These are phyloP conservation scores for Rhodotorula babjevae DNA, from an alignment of 768 basidiomycete genomes.

Conservation along the genomic window DNA sequence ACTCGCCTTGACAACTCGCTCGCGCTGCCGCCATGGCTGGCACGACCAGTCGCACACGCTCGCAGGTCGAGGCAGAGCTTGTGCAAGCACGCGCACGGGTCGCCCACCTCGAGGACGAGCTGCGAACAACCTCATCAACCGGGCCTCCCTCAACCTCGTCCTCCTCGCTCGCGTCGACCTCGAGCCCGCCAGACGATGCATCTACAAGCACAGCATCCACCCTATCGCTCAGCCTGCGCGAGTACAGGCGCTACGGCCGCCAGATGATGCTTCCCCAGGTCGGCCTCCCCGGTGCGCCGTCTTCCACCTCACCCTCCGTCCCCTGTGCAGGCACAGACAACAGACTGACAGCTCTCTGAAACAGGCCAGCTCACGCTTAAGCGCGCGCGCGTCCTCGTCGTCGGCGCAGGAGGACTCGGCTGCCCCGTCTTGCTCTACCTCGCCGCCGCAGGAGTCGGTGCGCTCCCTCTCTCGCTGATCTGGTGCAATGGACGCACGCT, in stretches of 20 bases:
- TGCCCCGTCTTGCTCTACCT: constrained; percentile 94
- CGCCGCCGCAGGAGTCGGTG: constrained; percentile 84
- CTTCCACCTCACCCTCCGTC: no score
- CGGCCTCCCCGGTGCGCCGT: constrained; percentile 57
- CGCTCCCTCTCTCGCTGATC: constrained; percentile 45
- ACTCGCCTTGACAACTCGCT: neutral
- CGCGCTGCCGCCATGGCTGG: neutral
- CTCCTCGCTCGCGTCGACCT: no score
- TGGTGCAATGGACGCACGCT: no score
- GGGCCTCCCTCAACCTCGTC: neutral
- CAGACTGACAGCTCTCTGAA: neutral
- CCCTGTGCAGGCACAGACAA: fast-evolving
- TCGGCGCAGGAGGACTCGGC: constrained; percentile 93
- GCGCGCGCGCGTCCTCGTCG: constrained; percentile 69
- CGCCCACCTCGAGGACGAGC: constrained; percentile 19
- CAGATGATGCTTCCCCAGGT: constrained; percentile 60
- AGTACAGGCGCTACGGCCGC: constrained; percentile 86
- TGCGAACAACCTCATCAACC: neutral
- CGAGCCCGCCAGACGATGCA: neutral
- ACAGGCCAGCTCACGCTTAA: constrained; percentile 75
- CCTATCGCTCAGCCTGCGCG: constrained; percentile 47
- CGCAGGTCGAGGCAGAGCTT: neutral
- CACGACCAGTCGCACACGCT: neutral
- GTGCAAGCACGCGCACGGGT: neutral
- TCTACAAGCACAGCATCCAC: neutral